phyloP scores from a whole-genome alignment of 768 basidiomycete genomes.

The Lanmaoa pseudosensibilis region DNA sequence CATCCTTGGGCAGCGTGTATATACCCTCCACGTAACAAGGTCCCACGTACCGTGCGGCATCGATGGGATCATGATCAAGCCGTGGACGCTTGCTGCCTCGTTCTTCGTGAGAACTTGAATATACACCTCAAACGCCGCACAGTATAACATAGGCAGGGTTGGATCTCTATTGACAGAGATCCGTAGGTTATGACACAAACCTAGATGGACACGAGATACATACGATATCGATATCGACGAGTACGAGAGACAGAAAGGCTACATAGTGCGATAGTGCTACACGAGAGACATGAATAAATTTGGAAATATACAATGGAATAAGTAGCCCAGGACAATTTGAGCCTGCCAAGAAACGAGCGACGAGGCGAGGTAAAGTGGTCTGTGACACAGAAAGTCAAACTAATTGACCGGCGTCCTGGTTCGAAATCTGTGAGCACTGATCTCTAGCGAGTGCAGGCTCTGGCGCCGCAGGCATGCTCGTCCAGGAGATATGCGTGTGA shows the following conservation, averaged over 20 bases:
- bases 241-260: background rate
- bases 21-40: slow-evolving; percentile 5
- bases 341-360: background rate
- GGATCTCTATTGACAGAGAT: background rate
- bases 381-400: background rate
- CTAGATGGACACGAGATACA: background rate
- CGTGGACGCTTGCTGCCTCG: background rate
- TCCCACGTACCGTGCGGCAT: background rate
- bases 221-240: background rate
- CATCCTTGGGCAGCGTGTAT: background rate
- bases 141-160: background rate
- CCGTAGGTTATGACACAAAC: background rate
- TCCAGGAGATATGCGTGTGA: background rate
- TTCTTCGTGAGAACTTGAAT: slow-evolving; percentile 28
- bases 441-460: background rate
- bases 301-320: background rate
- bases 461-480: background rate
- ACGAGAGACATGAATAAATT: background rate
- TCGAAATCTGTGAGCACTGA: background rate
- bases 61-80: slow-evolving; percentile 8
- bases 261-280: background rate
- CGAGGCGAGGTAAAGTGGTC: too few relatives aligned
- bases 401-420: background rate
- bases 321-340: background rate
- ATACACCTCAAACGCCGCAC: slow-evolving; percentile 3